Percentiles rank a stretch among this genome's conserved stretches.
Conservation (phyloP, 2,329 filamentous ascomycete species). For the Aspergillus fructus region DNA sequence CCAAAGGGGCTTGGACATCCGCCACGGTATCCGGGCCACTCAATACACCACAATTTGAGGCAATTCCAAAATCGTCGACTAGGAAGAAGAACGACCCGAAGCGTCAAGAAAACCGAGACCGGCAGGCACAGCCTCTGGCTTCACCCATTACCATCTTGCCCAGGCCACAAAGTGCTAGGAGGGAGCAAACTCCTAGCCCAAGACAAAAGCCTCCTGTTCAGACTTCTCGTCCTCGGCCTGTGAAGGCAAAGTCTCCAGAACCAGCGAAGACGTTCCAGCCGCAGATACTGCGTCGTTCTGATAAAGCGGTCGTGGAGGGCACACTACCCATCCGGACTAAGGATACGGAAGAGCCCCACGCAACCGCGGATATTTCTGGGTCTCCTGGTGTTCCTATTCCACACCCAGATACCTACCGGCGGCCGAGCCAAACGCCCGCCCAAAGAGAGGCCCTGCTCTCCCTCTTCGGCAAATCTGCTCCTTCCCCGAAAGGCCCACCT, state of each 20-base stretch:
- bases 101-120: conserved; percentile 23
- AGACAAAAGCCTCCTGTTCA: conserved; percentile 8
- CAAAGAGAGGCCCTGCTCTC: conserved; percentile 57
- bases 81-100: conserved; percentile 25
- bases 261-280: conserved; percentile 51
- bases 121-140: conserved; percentile 23
- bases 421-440: conserved; percentile 42
- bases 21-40: conserved; percentile 43
- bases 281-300: conserved; percentile 54
- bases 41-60: conserved; percentile 41
- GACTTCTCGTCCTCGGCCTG: conserved; percentile 14
- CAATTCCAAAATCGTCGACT: conserved; percentile 24
- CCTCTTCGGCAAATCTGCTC: conserved; percentile 57
- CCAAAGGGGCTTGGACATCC: conserved; percentile 27
- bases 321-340: conserved; percentile 29
- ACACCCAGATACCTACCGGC: conserved; percentile 32
- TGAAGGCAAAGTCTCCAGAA: conserved; percentile 30
- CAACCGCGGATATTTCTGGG: conserved; percentile 10
- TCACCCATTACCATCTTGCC: conserved; percentile 41
- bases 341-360: conserved; percentile 19
- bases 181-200: conserved; percentile 20
- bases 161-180: conserved; percentile 33
- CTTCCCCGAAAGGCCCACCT: conserved; percentile 24
- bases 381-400: conserved; percentile 16
- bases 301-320: conserved; percentile 33